phyloP scores from a whole-genome alignment of 2,329 filamentous ascomycete genomes.

The Cladosporium sp. region DNA sequence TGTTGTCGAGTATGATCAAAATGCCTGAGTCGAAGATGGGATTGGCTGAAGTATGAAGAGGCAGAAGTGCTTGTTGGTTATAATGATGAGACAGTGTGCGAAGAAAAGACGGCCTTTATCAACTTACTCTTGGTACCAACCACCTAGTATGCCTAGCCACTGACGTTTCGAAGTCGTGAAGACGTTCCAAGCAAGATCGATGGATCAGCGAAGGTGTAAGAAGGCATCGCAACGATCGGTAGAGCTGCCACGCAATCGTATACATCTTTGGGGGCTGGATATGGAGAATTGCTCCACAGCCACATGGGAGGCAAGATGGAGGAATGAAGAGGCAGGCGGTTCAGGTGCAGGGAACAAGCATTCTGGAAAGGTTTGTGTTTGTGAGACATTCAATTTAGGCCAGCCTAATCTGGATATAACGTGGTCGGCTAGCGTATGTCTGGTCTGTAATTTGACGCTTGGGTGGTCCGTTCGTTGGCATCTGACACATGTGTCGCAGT shows the following conservation, averaged over 20 bases:
- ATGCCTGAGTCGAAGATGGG: neutral
- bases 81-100: neutral
- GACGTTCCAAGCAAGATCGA: neutral
- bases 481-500: neutral
- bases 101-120: neutral
- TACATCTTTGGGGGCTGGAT: conserved; percentile 13
- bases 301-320: conserved; percentile 6
- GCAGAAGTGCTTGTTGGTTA: neutral
- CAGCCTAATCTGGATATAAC: neutral
- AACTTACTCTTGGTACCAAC: conserved; percentile 15
- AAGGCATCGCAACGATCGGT: conserved; percentile 10
- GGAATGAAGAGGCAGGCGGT: neutral
- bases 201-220: neutral
- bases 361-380: conserved; percentile 7
- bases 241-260: conserved; percentile 17
- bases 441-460: neutral
- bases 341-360: conserved; percentile 5
- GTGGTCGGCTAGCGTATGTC: neutral
- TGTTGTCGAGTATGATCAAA: neutral
- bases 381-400: neutral
- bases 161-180: conserved; percentile 7
- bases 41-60: neutral
- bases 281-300: neutral
- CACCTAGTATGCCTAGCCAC: conserved; percentile 13
- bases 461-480: neutral